Percentiles rank a stretch among this genome's conserved stretches.
phyloP scores from a whole-genome alignment of 306 rosid genomes.

The Corylus heterophylla region DNA sequence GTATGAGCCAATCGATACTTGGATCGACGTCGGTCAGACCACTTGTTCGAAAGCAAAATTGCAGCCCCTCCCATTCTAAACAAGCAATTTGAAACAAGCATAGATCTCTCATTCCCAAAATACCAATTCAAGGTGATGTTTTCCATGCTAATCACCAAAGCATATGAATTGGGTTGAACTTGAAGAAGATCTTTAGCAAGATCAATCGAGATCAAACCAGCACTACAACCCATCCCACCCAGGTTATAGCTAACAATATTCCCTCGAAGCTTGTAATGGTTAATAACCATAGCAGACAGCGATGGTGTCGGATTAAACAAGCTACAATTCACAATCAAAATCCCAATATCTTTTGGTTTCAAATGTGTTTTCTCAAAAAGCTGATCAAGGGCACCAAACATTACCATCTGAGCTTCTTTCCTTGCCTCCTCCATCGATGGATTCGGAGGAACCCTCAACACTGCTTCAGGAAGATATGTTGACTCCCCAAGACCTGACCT shows the following conservation, averaged over 20 bases:
- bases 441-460: slow-evolving; percentile 51
- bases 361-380: slow-evolving; percentile 48
- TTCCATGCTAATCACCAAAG: slow-evolving; percentile 65
- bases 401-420: slow-evolving; percentile 56
- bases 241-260: slow-evolving; percentile 55
- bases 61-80: slow-evolving; percentile 74
- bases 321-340: slow-evolving; percentile 64
- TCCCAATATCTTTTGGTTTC: slow-evolving; percentile 57
- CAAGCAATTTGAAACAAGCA: slow-evolving; percentile 68
- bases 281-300: slow-evolving; percentile 55
- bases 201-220: slow-evolving; percentile 64
- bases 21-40: slow-evolving; percentile 32
- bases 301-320: slow-evolving; percentile 71
- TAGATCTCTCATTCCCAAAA: slow-evolving; percentile 59
- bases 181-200: slow-evolving; percentile 65
- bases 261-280: slow-evolving; percentile 62
- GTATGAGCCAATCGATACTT: slow-evolving; percentile 57
- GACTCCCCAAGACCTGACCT: slow-evolving; percentile 65
- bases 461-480: slow-evolving; percentile 63
- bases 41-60: slow-evolving; percentile 54
- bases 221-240: slow-evolving; percentile 75
- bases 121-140: slow-evolving; percentile 72
- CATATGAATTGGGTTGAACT: slow-evolving; percentile 60
- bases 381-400: slow-evolving; percentile 65
- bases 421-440: slow-evolving; percentile 63